Base-by-base conservation (phyloP, 164 flowering plant genomes). In the Stephania yunnanensis region DNA sequence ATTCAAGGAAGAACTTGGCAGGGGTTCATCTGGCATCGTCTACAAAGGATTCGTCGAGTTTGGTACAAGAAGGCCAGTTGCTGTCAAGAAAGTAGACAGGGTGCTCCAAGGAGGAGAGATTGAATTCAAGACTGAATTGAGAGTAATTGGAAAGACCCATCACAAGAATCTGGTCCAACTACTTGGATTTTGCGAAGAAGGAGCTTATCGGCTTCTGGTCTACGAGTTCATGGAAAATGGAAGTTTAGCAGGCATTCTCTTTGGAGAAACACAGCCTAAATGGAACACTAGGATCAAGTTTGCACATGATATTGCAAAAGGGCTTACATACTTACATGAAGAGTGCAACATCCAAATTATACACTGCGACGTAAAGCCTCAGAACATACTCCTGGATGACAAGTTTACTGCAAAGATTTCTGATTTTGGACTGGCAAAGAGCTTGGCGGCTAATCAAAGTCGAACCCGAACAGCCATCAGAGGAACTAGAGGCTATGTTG, bases 171-270 rank as follows among this genome's bases (percentile, higher is more conserved):
- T 81, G 11, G 78, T 75, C 20, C 70, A 69, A 66, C 13, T 81
- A 46, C 75, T 68, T 2, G 83, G 83, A 30, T 81, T 71, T 63
- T 78, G 83, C 44, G 48, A 78, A 4, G 80, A 78, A 15, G 80
- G 74, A 2, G 22, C 69, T 2, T 30, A 81, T 30, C 68, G 78
- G 55, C 66, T 81, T 45, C 30, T 78, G 12, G 80, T 78, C 2
- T 81, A 78, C 19, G 80, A 81, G 76, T 78, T 71, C 74, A 81
- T 81, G 80, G 48, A 17, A 25, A 74, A 58, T 9, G 79, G 82
- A 17, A 74, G 75, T 6, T 66, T 80, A 7, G 77, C 77, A 29
- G 53, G 25, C 69, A 73, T 69, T 67, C 82, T 80, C 11, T 76
- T 76, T 6, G 77, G 77, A 5, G 1, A 70, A 45, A 36, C 64